These are phyloP conservation scores for Arctostaphylos glauca DNA, from an alignment of 148 eudicot species.

Conservation along the genomic window DNA sequence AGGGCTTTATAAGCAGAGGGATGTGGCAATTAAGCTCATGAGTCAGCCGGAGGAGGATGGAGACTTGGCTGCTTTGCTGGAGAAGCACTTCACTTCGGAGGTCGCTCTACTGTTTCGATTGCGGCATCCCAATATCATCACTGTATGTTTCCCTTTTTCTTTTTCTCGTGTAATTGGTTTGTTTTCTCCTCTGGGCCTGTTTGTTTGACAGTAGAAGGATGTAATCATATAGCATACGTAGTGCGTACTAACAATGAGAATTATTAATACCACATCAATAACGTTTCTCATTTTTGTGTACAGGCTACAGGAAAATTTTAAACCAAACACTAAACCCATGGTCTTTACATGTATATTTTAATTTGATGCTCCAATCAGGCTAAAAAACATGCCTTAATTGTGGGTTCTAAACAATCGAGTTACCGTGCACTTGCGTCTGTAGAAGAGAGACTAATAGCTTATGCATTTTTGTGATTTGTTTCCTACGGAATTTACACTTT, in stretches of 20 bases:
- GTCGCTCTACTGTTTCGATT: conserved; percentile 69
- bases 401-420: background rate
- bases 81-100: conserved; percentile 78
- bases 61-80: conserved; percentile 68
- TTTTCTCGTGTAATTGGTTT: background rate
- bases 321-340: background rate
- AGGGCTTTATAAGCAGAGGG: conserved; percentile 74
- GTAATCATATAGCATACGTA: background rate
- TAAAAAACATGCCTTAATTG: background rate
- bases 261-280: background rate
- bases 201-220: background rate
- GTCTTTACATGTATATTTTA: background rate
- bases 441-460: background rate
- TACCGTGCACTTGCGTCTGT: background rate
- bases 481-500: background rate
- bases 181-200: background rate
- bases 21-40: conserved; percentile 92
- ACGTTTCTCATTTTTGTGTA: too few species aligned
- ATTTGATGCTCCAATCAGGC: background rate
- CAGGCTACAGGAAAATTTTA: background rate
- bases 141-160: conserved; percentile 40
- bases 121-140: conserved; percentile 78
- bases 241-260: background rate
- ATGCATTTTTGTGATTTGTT: background rate
- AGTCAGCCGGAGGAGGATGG: conserved; percentile 94